Base-by-base conservation (phyloP, 805 yeast genomes). In the Scheffersomyces lignosus region DNA sequence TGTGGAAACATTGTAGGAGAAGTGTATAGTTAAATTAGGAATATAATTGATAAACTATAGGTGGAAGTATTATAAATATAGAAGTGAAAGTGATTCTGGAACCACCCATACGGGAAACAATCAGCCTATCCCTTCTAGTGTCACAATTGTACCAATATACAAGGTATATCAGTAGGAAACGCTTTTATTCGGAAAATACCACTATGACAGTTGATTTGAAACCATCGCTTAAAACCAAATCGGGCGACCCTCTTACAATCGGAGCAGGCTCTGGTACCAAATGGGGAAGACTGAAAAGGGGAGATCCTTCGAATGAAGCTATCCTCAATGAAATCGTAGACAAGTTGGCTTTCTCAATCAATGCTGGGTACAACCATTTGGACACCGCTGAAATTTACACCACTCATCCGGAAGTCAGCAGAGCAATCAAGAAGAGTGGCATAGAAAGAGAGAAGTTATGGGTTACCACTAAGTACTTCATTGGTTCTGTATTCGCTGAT, bases 251-350 rank as follows among this genome's bases (percentile, higher is more conserved):
- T 2, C 45, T 66, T n/a, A 44, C 57, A 17, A 45, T 75, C 15
- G 80, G 75, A 14, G 65, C 66, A 15, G 81, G 82, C 3, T 58
- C 79, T 10, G 83, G 83, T 15, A 77, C 82, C 34, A 67, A 65
- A 41, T 74, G 79, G 72, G 64, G 65, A 41, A 52, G 55, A 40
- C 35, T 51, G 31, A 62, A 60, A 31, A 49, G 53, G 36, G 55
- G 45, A n/a, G 43, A 56, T 27, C 52, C 51, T 28, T 40, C 41
- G 6, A 48, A 51, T 5, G 41, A 47, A 29, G 49, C 53, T 5
- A 34, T 37, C 16, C 28, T 22, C 16, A 43, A 45, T n/a, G 47
- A 43, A 29, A 28, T 48, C 31, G 47, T 48, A 14, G 26, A 40
- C 15, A 33, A 48, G 1, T 26, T 49, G 26, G 41, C 41, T 22